These are phyloP conservation scores for Peronospora belbahrii DNA, from an alignment of 352 stramenopile genomes.

Conservation along the genomic window DNA sequence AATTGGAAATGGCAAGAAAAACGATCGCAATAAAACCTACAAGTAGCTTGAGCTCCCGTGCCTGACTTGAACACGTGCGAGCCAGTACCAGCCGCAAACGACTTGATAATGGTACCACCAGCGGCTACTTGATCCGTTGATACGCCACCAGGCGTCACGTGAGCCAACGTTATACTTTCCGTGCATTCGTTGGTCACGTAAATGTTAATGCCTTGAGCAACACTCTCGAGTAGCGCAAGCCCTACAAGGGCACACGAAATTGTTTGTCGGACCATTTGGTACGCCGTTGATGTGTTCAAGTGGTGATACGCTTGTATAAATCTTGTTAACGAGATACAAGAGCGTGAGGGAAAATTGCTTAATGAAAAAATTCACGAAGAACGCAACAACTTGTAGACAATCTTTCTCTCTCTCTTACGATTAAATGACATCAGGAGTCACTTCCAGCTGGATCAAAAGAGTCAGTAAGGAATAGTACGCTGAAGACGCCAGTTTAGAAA, in stretches of 20 bases:
- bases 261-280: constrained; percentile 29
- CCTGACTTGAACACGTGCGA: constrained; percentile 50
- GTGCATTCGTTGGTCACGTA: constrained; percentile 55
- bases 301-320: constrained; percentile 14
- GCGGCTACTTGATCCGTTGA: constrained; percentile 22
- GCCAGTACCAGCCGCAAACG: constrained; percentile 23
- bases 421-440: constrained; percentile 11
- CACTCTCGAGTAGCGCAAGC: constrained; percentile 24
- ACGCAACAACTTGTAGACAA: neutral
- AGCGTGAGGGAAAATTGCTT: constrained; percentile 28
- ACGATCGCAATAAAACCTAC: constrained; percentile 27
- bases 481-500: constrained; percentile 5
- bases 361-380: constrained; percentile 13
- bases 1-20: too few relatives aligned
- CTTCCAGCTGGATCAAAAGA: constrained; percentile 20
- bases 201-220: constrained; percentile 34
- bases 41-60: constrained; percentile 39
- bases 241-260: constrained; percentile 23
- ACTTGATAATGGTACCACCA: constrained; percentile 26
- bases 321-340: constrained; percentile 17
- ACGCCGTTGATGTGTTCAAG: neutral
- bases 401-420: constrained; percentile 23
- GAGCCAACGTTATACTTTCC: constrained; percentile 36
- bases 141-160: constrained; percentile 24
- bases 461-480: constrained; percentile 7